A percentile compares a stretch with the other conserved stretches of the same genome.
Conservation (phyloP, 176 grass and related monocot species). For the Paspalum notatum region DNA sequence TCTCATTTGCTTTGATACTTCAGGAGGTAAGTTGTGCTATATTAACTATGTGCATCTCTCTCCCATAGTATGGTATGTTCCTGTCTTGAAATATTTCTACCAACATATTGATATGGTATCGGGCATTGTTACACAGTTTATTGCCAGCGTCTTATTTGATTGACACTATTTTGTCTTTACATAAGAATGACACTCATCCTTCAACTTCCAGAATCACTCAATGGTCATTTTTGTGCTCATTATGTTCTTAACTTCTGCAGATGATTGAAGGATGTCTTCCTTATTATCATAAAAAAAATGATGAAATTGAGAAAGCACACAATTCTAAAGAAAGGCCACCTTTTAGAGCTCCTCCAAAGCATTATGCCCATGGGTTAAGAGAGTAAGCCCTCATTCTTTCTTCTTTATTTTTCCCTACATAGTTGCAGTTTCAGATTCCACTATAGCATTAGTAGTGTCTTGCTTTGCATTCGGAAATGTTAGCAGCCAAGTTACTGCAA, state of each 20-base stretch:
- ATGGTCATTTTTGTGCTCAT: background rate
- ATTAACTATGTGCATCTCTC: slow-evolving; percentile 22
- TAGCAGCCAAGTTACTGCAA: slow-evolving; percentile 16
- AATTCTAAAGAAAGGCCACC: slow-evolving; percentile 89
- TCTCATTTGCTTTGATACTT: slow-evolving; percentile 94
- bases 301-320: slow-evolving; percentile 79
- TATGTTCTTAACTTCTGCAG: slow-evolving; percentile 52
- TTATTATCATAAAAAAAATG: slow-evolving; percentile 68
- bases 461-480: background rate
- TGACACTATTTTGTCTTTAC: slow-evolving; percentile 19
- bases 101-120: background rate
- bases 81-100: background rate
- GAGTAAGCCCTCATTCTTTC: slow-evolving; percentile 51
- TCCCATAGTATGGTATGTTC: background rate
- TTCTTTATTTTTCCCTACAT: background rate
- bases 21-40: slow-evolving; percentile 70
- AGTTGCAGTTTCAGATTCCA: slow-evolving; percentile 5
- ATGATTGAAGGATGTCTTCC: slow-evolving; percentile 96
- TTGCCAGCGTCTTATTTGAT: background rate
- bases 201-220: background rate
- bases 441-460: slow-evolving; percentile 16
- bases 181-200: background rate
- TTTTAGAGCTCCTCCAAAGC: slow-evolving; percentile 71
- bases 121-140: background rate
- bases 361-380: slow-evolving; percentile 73